Percentiles rank a stretch among this genome's conserved stretches.
Evolutionary conservation across 2,329 filamentous ascomycete genomes (phyloP).

Genomic region (Escovopsis weberi): DNA sequence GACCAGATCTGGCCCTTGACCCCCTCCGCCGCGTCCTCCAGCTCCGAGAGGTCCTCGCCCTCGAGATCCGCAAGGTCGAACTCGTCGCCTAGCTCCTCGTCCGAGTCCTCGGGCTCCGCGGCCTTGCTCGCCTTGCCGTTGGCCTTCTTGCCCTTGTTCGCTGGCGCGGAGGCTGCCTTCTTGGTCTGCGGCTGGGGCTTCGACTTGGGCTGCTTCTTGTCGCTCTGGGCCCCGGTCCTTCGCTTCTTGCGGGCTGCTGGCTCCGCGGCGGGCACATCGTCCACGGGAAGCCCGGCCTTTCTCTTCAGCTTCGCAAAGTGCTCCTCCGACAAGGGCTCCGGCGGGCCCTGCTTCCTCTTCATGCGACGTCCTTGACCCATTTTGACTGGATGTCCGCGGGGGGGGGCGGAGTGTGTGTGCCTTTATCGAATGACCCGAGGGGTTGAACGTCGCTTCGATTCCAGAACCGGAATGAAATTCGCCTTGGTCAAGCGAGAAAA

Average conservation of each 20-base stretch:
- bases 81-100: conserved; percentile 26
- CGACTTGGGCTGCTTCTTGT: conserved; percentile 10
- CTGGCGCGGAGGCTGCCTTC: conserved; percentile 2
- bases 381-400: conserved; percentile 17
- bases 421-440: not conserved
- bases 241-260: conserved; percentile 46
- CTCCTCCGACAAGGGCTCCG: conserved; percentile 67
- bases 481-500: conserved; percentile 1
- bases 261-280: conserved; percentile 36
- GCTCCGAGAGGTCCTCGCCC: conserved; percentile 19
- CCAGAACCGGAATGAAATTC: no score
- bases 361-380: conserved; percentile 90
- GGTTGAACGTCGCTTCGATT: no score
- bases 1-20: conserved; percentile 9
- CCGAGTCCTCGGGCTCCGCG: conserved; percentile 23
- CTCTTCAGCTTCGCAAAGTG: conserved; percentile 69
- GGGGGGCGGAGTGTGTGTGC: no score
- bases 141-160: conserved; percentile 13
- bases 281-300: conserved; percentile 59
- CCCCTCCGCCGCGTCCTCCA: not conserved
- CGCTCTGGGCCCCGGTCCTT: conserved; percentile 19
- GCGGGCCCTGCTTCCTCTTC: conserved; percentile 78
- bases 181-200: conserved; percentile 14
- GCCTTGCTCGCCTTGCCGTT: conserved; percentile 4
- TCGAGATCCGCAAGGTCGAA: conserved; percentile 34